These are phyloP conservation scores for Fusarium pseudocircinatum DNA, from an alignment of 2,329 filamentous ascomycete species.

Conservation along the genomic window DNA sequence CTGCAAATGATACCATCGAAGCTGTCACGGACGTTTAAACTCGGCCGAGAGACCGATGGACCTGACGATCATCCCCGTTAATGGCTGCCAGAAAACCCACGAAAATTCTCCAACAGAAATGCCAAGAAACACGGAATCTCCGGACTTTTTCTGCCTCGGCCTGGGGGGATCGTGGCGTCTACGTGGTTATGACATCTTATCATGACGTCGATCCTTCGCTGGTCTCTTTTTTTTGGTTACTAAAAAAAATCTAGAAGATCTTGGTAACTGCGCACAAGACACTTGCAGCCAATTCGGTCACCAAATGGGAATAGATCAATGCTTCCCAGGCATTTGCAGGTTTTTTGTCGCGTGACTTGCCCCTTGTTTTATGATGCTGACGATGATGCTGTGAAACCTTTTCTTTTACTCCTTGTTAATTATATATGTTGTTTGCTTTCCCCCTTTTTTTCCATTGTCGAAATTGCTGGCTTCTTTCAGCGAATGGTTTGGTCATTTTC, in stretches of 20 bases:
- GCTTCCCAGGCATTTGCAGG: not conserved
- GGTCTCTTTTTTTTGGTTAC: not conserved
- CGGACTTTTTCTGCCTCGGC: constrained; percentile 14
- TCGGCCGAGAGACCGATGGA: constrained; percentile 33
- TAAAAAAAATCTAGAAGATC: not conserved
- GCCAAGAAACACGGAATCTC: constrained; percentile 13
- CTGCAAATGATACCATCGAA: not conserved
- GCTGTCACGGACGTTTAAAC: not conserved
- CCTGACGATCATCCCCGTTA: constrained; percentile 15
- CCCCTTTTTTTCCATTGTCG: not conserved
- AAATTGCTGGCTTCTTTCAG: not conserved
- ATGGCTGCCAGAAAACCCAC: not conserved
- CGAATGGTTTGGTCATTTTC: constrained; percentile 13
- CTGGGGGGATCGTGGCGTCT: not conserved
- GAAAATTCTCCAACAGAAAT: not conserved
- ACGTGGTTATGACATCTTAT: constrained; percentile 5
- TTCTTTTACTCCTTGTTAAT: not conserved
- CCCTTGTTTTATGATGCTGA: constrained; percentile 9
- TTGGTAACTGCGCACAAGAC: constrained; percentile 41
- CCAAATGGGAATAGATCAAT: constrained; percentile 34
- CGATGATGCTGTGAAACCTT: not conserved
- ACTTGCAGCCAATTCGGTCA: constrained; percentile 37
- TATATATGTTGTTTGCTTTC: not conserved
- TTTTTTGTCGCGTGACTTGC: constrained; percentile 39
- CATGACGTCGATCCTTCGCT: constrained; percentile 23